Evolutionary conservation across 2,329 filamentous ascomycete genomes (phyloP), one percentile per base, ranked within the genome.

Genomic region (Exophiala spinifera): DNA sequence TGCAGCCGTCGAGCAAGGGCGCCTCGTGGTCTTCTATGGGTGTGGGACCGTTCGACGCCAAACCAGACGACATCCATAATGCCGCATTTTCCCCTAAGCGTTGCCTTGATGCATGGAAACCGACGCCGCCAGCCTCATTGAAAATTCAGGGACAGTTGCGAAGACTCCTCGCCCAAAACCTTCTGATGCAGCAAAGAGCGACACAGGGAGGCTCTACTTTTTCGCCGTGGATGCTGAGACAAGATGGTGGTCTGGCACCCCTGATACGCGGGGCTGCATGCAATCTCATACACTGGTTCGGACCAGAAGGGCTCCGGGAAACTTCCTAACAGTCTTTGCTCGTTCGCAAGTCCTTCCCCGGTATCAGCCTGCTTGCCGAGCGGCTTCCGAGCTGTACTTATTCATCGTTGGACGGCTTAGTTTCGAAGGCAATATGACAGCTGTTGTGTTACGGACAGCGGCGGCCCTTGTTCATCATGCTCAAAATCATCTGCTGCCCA

Each of bases 391-490:
- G 28, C 28, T 17, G 53, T 39, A 50, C 25, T 21, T 36, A 20
- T 46, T n/a, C 25, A 46, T 31, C 48, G 46, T 44, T 49, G 40
- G 52, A 20, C 34, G 39, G 52, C 51, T 33, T 31, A 40, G 20
- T 39, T 25, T 49, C 51, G 53, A 56, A 51, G 52, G 43, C 55
- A 61, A 61, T 59, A 61, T 61, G 59, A 61, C 59, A 61, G 59
- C 59, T 61, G 59, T 54, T 31, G 59, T 61, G 52, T 46, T 6
- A 61, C 58, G 46, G 37, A 37, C 21, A 15, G 37, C 43, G 37
- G 15, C 15, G 19, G 31, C 50, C 28, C 42, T 31, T 14, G 23
- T 19, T 37, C 19, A 33, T 17, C 42, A 28, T 25, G 34, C 15
- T 42, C 21, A 17, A 19, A 15, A 37, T 28, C 14, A 25, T 23